Evolutionary conservation across 169 alveolate genomes (phyloP).

Genomic region (Miamiensis avidus): DNA sequence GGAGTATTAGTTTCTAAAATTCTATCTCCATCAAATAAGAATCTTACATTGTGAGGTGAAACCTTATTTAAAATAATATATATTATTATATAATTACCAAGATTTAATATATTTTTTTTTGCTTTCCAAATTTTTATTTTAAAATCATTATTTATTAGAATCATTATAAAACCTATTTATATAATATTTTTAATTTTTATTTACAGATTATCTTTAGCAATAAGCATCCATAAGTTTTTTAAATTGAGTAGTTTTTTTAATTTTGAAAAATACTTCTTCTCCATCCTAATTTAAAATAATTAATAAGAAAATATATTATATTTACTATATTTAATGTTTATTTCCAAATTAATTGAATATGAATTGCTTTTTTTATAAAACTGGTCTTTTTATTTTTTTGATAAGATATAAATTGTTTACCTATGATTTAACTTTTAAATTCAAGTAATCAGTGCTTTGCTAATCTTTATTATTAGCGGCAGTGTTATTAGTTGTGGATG

Average conservation of each 20-base stretch:
- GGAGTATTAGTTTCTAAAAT: conserved; percentile 95
- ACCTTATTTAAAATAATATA: conserved; percentile 8
- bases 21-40: conserved; percentile 97
- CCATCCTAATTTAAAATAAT: conserved; percentile 89
- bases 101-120: not conserved
- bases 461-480: not conserved
- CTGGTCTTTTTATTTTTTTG: not conserved
- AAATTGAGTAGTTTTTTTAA: conserved; percentile 93
- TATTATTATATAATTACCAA: not conserved
- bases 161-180: conserved; percentile 59
- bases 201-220: conserved; percentile 95
- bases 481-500: not conserved
- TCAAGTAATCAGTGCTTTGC: conserved; percentile 36
- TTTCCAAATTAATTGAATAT: not conserved
- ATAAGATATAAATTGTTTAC: not conserved
- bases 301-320: not conserved
- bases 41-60: conserved; percentile 87
- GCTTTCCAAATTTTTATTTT: not conserved
- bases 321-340: no score
- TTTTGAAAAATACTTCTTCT: conserved; percentile 94
- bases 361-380: not conserved
- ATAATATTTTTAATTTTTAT: conserved; percentile 28
- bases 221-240: conserved; percentile 98
- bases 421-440: conserved; percentile 44
- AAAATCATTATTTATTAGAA: not conserved